Conservation (phyloP, 495 filamentous ascomycete species). For the Parmelia sp. region DNA sequence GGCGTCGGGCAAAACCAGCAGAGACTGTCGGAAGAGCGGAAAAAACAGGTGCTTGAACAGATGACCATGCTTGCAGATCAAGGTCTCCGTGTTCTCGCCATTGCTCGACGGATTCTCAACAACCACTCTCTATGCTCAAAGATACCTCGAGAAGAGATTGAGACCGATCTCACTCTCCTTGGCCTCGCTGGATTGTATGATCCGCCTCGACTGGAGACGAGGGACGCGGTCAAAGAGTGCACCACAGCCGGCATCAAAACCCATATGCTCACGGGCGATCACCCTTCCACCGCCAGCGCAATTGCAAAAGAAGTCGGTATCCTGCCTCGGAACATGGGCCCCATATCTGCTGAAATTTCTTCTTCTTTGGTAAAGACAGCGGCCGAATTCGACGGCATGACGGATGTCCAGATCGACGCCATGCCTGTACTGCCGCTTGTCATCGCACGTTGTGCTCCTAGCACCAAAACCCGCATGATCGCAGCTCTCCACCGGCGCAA, state of each 20-base stretch:
- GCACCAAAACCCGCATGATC: slow-evolving; percentile 66
- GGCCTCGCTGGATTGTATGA: slow-evolving; percentile 60
- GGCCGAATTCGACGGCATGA: slow-evolving; percentile 54
- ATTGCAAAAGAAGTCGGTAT: slow-evolving; percentile 75
- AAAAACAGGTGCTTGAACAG: slow-evolving; percentile 53
- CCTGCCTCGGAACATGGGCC: slow-evolving; percentile 51
- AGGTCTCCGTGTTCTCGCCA: slow-evolving; percentile 74
- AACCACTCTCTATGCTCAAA: slow-evolving; percentile 22
- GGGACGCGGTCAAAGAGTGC: slow-evolving; percentile 57
- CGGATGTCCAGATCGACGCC: slow-evolving; percentile 53
- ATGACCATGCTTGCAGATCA: slow-evolving; percentile 64
- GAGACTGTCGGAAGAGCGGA: slow-evolving; percentile 52
- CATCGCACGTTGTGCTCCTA: slow-evolving; percentile 62
- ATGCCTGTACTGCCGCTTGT: slow-evolving; percentile 60
- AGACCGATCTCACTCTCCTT: slow-evolving; percentile 49
- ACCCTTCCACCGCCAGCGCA: slow-evolving; percentile 65
- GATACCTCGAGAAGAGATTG: slow-evolving; percentile 39
- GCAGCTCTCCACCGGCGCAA: slow-evolving; percentile 60
- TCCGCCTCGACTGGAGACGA: slow-evolving; percentile 44
- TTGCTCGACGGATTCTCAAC: slow-evolving; percentile 49
- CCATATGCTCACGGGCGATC: slow-evolving; percentile 78
- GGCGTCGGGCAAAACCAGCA: slow-evolving; percentile 45
- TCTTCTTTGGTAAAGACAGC: slow-evolving; percentile 57
- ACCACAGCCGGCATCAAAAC: slow-evolving; percentile 65
- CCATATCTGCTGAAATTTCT: slow-evolving; percentile 47